Evolutionary conservation across 2,329 filamentous ascomycete genomes (phyloP).

Genomic region (Phialemonium atrogriseum): DNA sequence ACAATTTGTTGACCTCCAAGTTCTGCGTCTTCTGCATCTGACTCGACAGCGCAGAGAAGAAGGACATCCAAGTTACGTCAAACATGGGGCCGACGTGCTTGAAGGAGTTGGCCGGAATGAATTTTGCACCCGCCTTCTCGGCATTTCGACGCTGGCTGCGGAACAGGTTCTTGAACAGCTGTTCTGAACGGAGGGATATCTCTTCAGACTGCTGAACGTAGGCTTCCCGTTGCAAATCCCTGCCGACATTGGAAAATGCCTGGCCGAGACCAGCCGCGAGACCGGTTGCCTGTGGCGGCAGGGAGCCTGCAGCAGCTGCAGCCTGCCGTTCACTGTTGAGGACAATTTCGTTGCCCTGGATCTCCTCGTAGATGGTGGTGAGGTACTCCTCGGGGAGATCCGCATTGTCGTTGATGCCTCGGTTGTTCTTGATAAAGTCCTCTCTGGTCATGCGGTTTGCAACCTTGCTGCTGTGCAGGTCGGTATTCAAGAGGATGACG

Average conservation of each 20-base stretch:
- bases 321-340: slow-evolving; percentile 85
- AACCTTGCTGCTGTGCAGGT: slow-evolving; percentile 86
- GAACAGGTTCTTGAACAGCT: slow-evolving; percentile 89
- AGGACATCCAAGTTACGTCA: slow-evolving; percentile 98
- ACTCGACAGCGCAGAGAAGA: slow-evolving; percentile 87
- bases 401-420: slow-evolving; percentile 94
- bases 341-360: slow-evolving; percentile 84
- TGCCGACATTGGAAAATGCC: slow-evolving; percentile 82
- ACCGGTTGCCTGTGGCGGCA: slow-evolving; percentile 52
- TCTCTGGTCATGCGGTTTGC: slow-evolving; percentile 83
- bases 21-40: slow-evolving; percentile 93
- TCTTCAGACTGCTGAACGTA: slow-evolving; percentile 94
- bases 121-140: slow-evolving; percentile 59
- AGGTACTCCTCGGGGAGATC: slow-evolving; percentile 93
- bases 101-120: slow-evolving; percentile 87
- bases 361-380: slow-evolving; percentile 83
- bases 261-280: slow-evolving; percentile 79
- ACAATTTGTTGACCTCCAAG: slow-evolving; percentile 82
- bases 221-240: slow-evolving; percentile 85
- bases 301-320: slow-evolving; percentile 67
- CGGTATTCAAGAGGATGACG: slow-evolving; percentile 93
- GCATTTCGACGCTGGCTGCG: slow-evolving; percentile 80
- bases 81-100: slow-evolving; percentile 98
- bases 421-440: slow-evolving; percentile 98
- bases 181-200: slow-evolving; percentile 65